A percentile compares a stretch with the other conserved stretches of the same genome.
phyloP scores from a whole-genome alignment of 1,139 yeast species.

The Kazachstania sp. region DNA sequence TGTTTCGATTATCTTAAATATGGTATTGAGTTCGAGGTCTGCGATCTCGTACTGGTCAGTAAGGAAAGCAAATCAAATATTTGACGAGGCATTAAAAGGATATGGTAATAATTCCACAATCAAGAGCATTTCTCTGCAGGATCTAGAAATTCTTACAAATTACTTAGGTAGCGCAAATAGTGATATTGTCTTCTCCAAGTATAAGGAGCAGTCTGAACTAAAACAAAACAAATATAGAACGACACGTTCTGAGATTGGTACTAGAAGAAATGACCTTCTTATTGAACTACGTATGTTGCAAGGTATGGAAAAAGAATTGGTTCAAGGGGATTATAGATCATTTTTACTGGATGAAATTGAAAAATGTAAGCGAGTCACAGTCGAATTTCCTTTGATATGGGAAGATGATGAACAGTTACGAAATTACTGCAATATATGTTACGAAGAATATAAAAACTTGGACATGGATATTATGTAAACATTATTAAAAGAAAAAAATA shows the following conservation, averaged over 20 bases:
- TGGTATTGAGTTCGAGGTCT: conserved; percentile 46
- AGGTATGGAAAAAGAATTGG: conserved; percentile 56
- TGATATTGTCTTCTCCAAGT: conserved; percentile 24
- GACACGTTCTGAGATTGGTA: conserved; percentile 55
- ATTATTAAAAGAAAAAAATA: conserved; percentile 3
- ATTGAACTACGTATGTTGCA: conserved; percentile 63
- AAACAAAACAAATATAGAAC: conserved; percentile 36
- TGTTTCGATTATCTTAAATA: conserved; percentile 36
- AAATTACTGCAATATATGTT: conserved; percentile 31
- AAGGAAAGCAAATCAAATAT: conserved; percentile 41
- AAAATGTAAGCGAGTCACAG: conserved; percentile 42
- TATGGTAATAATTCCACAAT: conserved; percentile 43
- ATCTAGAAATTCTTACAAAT: conserved; percentile 44
- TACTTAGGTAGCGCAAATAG: conserved; percentile 19
- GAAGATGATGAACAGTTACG: conserved; percentile 19
- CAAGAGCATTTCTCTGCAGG: conserved; percentile 57
- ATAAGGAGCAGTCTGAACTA: conserved; percentile 13
- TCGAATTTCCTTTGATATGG: conserved; percentile 24
- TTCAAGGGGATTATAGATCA: conserved; percentile 59
- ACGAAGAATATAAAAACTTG: conserved; percentile 26
- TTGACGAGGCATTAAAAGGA: conserved; percentile 35
- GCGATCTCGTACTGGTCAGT: conserved; percentile 59
- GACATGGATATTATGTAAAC: conserved; percentile 9
- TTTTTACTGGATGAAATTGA: conserved; percentile 63
- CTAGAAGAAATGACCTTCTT: conserved; percentile 65